Evolutionary conservation across 2,329 filamentous ascomycete species (phyloP).

Genomic region (Aspergillus jensenii): DNA sequence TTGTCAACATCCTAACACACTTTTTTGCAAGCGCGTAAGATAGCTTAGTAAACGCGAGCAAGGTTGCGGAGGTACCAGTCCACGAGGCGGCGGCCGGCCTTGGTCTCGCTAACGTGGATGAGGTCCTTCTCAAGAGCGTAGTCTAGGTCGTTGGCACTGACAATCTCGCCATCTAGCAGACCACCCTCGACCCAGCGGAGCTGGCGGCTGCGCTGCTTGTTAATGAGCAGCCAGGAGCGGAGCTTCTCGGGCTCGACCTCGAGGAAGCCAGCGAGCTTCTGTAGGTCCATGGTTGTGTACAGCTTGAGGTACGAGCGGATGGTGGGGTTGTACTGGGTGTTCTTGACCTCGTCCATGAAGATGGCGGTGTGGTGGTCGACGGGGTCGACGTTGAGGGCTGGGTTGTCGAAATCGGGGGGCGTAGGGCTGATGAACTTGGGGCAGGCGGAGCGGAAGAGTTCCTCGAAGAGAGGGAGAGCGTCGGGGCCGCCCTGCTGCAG

Average conservation of each 20-base stretch:
- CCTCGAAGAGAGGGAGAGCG: slow-evolving; percentile 93
- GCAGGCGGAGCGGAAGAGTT: slow-evolving; percentile 96
- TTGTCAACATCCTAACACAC: not conserved
- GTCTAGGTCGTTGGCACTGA: slow-evolving; percentile 93
- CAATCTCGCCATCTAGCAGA: slow-evolving; percentile 85
- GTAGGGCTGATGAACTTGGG: slow-evolving; percentile 99
- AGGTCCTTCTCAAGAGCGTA: slow-evolving; percentile 96
- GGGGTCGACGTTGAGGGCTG: slow-evolving; percentile 91
- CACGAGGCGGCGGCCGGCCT: slow-evolving; percentile 94
- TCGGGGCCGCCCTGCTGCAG: slow-evolving; percentile 96
- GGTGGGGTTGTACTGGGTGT: slow-evolving; percentile 96
- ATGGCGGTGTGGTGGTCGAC: slow-evolving; percentile 95
- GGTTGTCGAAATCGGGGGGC: slow-evolving; percentile 96
- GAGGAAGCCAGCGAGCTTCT: slow-evolving; percentile 96
- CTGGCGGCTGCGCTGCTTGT: slow-evolving; percentile 98
- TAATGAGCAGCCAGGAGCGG: slow-evolving; percentile 88
- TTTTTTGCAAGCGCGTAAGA: not conserved
- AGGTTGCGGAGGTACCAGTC: slow-evolving; percentile 99
- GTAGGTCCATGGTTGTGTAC: slow-evolving; percentile 99
- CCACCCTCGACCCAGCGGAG: slow-evolving; percentile 89
- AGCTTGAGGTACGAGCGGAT: slow-evolving; percentile 98
- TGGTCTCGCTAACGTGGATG: slow-evolving; percentile 98
- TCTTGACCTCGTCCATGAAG: slow-evolving; percentile 99
- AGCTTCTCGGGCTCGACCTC: slow-evolving; percentile 97
- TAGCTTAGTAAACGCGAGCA: slow-evolving; percentile 79